Evolutionary conservation across 169 alveolate species (phyloP).

Genomic region (Plasmodium knowlesi): DNA sequence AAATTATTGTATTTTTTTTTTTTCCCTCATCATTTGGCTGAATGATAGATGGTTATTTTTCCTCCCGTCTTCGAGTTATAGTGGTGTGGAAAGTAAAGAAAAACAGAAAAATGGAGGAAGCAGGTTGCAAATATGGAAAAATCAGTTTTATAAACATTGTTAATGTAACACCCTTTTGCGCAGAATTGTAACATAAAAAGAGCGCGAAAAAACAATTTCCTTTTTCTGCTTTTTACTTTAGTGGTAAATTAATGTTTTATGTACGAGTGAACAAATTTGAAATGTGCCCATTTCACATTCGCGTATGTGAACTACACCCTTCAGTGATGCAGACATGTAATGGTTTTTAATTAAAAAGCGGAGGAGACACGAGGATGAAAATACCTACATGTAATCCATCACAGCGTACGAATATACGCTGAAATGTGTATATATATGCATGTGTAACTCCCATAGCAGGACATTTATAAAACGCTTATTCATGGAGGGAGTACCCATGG

Average conservation of each 20-base stretch:
- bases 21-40: neutral
- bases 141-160: neutral
- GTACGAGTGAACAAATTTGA: neutral
- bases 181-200: neutral
- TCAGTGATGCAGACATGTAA: neutral
- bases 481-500: neutral
- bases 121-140: neutral
- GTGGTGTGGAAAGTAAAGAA: neutral
- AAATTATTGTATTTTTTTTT: neutral
- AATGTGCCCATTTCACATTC: constrained; percentile 1
- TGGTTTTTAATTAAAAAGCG: neutral
- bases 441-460: neutral
- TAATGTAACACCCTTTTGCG: neutral
- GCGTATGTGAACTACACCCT: constrained; percentile 4
- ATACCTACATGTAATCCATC: neutral
- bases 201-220: neutral
- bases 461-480: neutral
- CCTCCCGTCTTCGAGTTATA: neutral
- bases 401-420: neutral
- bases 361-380: neutral
- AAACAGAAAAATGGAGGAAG: neutral
- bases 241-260: neutral
- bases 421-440: neutral
- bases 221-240: neutral
- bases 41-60: neutral